These are phyloP conservation scores for Ilyonectria mors-panacis DNA, from an alignment of 2,329 filamentous ascomycete species.

Conservation along the genomic window DNA sequence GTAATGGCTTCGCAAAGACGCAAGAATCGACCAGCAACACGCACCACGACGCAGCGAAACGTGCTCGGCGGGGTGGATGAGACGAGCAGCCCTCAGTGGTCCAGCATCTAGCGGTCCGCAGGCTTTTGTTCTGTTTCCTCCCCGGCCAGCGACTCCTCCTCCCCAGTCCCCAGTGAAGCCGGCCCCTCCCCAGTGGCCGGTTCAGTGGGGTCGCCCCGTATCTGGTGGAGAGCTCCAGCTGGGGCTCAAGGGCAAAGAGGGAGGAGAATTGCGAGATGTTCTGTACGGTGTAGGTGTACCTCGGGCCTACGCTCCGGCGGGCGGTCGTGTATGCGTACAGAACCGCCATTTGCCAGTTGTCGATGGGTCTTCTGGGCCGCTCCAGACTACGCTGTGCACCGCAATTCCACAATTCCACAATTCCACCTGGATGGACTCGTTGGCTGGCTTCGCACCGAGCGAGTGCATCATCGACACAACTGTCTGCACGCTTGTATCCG, in stretches of 20 bases:
- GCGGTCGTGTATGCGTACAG: not conserved
- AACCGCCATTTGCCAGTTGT: not conserved
- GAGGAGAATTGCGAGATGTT: not conserved
- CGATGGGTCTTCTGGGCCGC: not conserved
- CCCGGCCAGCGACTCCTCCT: not conserved
- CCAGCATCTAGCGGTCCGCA: not conserved
- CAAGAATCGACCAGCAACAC: slow-evolving; percentile 39
- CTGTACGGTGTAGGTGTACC: not conserved
- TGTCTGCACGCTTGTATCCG: not conserved
- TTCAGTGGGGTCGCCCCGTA: slow-evolving; percentile 17
- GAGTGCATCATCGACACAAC: slow-evolving; percentile 6
- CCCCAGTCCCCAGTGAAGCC: slow-evolving; percentile 15
- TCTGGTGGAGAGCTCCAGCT: slow-evolving; percentile 22
- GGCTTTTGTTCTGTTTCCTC: not conserved
- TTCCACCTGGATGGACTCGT: slow-evolving; percentile 2
- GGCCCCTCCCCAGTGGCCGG: slow-evolving; percentile 16
- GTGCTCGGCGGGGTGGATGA: slow-evolving; percentile 47
- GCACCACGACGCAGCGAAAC: slow-evolving; percentile 40
- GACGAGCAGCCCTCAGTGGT: slow-evolving; percentile 21
- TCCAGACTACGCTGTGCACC: not conserved
- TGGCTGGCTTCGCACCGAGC: not conserved
- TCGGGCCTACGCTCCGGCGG: not conserved
- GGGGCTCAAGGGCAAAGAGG: slow-evolving; percentile 12
- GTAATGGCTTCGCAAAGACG: slow-evolving; percentile 42
- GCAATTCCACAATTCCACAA: not conserved